phyloP scores from a whole-genome alignment of 2,329 filamentous ascomycete genomes.

The Pyrenochaeta sp. region DNA sequence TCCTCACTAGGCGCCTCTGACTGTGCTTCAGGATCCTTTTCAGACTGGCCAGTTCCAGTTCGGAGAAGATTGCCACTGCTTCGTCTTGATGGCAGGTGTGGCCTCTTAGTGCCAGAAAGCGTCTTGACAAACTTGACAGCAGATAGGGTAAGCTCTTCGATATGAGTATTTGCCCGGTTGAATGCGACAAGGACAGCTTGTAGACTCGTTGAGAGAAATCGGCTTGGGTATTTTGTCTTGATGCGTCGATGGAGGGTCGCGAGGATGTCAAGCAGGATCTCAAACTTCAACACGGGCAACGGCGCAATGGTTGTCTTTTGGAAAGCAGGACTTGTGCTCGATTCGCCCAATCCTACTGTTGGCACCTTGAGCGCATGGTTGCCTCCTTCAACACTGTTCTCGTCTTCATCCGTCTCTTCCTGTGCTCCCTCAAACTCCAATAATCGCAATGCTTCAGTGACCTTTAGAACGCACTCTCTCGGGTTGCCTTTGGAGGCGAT shows the following conservation, averaged over 20 bases:
- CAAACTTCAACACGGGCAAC: slow-evolving; percentile 64
- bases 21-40: slow-evolving; percentile 65
- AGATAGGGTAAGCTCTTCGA: slow-evolving; percentile 71
- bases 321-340: slow-evolving; percentile 39
- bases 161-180: slow-evolving; percentile 61
- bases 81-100: slow-evolving; percentile 67
- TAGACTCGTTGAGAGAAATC: slow-evolving; percentile 79
- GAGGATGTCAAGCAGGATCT: slow-evolving; percentile 74
- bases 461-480: slow-evolving; percentile 80
- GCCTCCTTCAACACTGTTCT: slow-evolving; percentile 35
- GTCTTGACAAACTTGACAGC: slow-evolving; percentile 75
- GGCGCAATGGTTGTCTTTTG: slow-evolving; percentile 40
- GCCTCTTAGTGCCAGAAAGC: slow-evolving; percentile 71
- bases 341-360: slow-evolving; percentile 38
- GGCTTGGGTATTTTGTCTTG: slow-evolving; percentile 78
- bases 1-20: slow-evolving; percentile 53
- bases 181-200: slow-evolving; percentile 75
- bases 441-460: slow-evolving; percentile 73
- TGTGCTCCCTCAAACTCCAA: slow-evolving; percentile 58
- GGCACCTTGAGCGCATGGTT: slow-evolving; percentile 24
- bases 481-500: slow-evolving; percentile 81
- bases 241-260: slow-evolving; percentile 76
- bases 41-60: slow-evolving; percentile 43
- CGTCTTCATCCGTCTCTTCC: slow-evolving; percentile 63
- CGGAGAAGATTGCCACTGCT: slow-evolving; percentile 57